A percentile compares a stretch with the other conserved stretches of the same genome.
Evolutionary conservation across 768 basidiomycete genomes (phyloP).

Genomic region (Suillus luteus): DNA sequence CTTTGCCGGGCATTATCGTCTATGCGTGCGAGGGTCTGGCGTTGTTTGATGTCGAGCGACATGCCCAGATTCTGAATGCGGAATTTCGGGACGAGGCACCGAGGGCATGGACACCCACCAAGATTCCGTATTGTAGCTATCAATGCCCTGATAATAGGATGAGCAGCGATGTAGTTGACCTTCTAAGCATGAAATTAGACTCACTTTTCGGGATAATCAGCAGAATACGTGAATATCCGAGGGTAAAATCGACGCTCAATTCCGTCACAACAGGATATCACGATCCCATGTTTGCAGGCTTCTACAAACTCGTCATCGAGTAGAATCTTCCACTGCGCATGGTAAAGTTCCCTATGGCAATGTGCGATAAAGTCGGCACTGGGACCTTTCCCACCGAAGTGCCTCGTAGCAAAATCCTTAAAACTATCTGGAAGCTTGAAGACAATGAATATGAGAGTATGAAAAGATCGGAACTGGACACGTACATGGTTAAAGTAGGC

Average conservation of each 20-base stretch:
- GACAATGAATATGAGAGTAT: neutral
- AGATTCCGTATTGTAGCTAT: constrained; percentile 25
- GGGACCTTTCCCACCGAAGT: constrained; percentile 10
- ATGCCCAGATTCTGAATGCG: constrained; percentile 18
- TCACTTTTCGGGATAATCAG: constrained; percentile 40
- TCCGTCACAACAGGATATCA: constrained; percentile 17
- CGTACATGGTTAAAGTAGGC: constrained; percentile 17
- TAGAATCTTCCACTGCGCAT: too few species aligned
- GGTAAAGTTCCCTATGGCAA: too few species aligned
- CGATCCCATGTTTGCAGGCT: constrained; percentile 8
- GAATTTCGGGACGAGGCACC: constrained; percentile 22
- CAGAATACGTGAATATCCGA: constrained; percentile 33
- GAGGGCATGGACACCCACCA: constrained; percentile 32
- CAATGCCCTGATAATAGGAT: constrained; percentile 18
- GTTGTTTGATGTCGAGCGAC: constrained; percentile 9
- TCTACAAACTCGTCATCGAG: too few species aligned
- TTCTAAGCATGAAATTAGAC: constrained; percentile 1
- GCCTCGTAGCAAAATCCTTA: constrained; percentile 16
- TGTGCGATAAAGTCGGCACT: constrained; percentile 1
- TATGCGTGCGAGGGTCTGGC: neutral
- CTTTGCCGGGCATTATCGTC: constrained; percentile 7
- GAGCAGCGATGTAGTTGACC: neutral
- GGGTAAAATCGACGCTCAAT: constrained; percentile 20
- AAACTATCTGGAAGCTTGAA: constrained; percentile 19
- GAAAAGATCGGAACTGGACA: neutral